A percentile compares a stretch with the other conserved stretches of the same genome.
These are phyloP conservation scores for Heliosperma pusillum DNA, from an alignment of 148 eudicot species.

Conservation along the genomic window DNA sequence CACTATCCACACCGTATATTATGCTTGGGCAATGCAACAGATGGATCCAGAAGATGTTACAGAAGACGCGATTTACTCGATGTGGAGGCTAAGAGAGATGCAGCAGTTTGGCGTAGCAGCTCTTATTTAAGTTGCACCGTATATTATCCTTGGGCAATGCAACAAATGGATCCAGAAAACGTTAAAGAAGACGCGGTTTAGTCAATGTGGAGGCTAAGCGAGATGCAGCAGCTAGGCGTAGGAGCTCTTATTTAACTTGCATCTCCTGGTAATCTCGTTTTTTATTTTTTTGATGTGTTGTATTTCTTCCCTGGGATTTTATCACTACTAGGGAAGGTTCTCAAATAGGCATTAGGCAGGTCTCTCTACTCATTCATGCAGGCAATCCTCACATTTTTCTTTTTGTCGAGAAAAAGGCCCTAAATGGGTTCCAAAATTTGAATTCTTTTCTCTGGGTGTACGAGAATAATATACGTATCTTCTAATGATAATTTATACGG, in stretches of 20 bases:
- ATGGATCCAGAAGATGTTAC: slow-evolving; percentile 34
- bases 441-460: background rate
- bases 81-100: slow-evolving; percentile 85
- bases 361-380: slow-evolving; percentile 4
- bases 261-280: slow-evolving; percentile 40
- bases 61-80: slow-evolving; percentile 62
- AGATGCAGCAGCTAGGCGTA: slow-evolving; percentile 79
- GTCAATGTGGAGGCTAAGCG: slow-evolving; percentile 85
- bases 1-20: slow-evolving; percentile 75
- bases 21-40: slow-evolving; percentile 94
- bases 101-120: slow-evolving; percentile 75
- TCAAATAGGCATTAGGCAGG: background rate
- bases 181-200: slow-evolving; percentile 55
- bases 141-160: slow-evolving; percentile 87
- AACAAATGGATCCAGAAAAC: slow-evolving; percentile 44
- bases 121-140: slow-evolving; percentile 43
- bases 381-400: background rate
- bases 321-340: slow-evolving; percentile 14
- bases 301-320: slow-evolving; percentile 10
- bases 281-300: background rate
- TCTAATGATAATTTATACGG: background rate
- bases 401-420: background rate
- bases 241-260: slow-evolving; percentile 59
- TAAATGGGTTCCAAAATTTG: background rate
- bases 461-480: background rate